Base-by-base conservation (phyloP, 805 yeast genomes). In the Allodekkera sacchari region DNA sequence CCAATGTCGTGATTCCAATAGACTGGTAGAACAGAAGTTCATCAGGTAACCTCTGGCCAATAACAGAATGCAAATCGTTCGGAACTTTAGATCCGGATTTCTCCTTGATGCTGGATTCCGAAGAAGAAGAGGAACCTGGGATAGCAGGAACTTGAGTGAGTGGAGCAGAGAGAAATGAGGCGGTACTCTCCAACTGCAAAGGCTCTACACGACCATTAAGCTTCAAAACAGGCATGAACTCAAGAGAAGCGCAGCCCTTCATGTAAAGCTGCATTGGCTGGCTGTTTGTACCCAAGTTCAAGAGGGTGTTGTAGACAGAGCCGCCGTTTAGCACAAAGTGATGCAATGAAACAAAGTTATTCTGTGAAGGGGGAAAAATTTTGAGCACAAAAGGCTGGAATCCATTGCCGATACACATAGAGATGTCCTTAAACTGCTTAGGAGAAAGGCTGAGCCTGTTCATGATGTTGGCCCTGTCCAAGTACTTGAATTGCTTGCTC, bases 21-120 rank as follows among this genome's bases (percentile, higher is more conserved):
- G 94, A 79, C 49, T 74, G 74, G 54, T 85, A 92, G 51, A 79
- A 87, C 47, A 74, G 79, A 25, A 81, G 66, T 56, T 88, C 97
- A 33, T 84, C 82, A 2, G 96, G 94, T 31, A 92, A 63, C 49
- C 88, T 72, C 53, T 82, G 84, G 7, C 94, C 85, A 30, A 92
- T 67, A 28, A 87, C 71, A 28, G 78, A 87, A 51, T 83, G 92
- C 9, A 83, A 62, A 53, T 87, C 94, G 38, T 74, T 71, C 4
- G 97, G 96, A 28, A 80, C 58, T 33, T 59, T 59, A 23, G 41
- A 47, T 11, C 32, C 31, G 6, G 37, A 44, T 6, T 39, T 48
- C 9, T 40, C 45, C 13, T 30, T 37, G 5, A 36, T 25, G 30
- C 31, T 38, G 32, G 15, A 33, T 18, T 35, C 33, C 13, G 43